These are phyloP conservation scores for Sherardia arvensis DNA, from an alignment of 257 asterid genomes.

Conservation along the genomic window DNA sequence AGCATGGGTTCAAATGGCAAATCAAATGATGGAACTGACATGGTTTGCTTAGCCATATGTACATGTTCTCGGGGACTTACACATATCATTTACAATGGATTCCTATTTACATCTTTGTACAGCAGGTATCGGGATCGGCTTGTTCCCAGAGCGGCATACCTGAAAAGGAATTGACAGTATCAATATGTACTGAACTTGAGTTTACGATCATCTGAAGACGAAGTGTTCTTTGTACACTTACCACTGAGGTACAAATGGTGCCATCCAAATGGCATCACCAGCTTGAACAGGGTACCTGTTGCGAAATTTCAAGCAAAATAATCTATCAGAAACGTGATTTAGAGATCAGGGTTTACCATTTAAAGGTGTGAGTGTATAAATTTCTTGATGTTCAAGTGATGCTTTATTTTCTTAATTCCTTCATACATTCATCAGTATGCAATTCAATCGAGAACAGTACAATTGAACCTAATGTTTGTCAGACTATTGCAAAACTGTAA, in stretches of 20 bases:
- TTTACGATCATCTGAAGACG: background rate
- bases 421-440: background rate
- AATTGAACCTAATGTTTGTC: background rate
- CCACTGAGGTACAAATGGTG: slow-evolving; percentile 98
- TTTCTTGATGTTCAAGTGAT: background rate
- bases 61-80: slow-evolving; percentile 1
- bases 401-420: background rate
- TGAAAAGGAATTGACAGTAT: slow-evolving; percentile 18
- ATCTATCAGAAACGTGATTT: background rate
- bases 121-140: slow-evolving; percentile 67
- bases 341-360: background rate
- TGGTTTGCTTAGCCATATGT: background rate
- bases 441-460: background rate
- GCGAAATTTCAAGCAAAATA: slow-evolving; percentile 3
- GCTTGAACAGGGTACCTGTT: slow-evolving; percentile 93
- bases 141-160: slow-evolving; percentile 98
- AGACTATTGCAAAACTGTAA: background rate
- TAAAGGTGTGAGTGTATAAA: background rate
- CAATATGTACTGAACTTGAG: background rate
- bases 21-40: background rate
- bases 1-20: background rate
- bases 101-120: slow-evolving; percentile 85
- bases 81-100: slow-evolving; percentile 36
- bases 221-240: slow-evolving; percentile 27
- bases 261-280: slow-evolving; percentile 97